Percentiles rank a stretch among this genome's conserved stretches.
phyloP scores from a whole-genome alignment of 192 early-diverging fungal genomes.

The Obelidium mucronatum region DNA sequence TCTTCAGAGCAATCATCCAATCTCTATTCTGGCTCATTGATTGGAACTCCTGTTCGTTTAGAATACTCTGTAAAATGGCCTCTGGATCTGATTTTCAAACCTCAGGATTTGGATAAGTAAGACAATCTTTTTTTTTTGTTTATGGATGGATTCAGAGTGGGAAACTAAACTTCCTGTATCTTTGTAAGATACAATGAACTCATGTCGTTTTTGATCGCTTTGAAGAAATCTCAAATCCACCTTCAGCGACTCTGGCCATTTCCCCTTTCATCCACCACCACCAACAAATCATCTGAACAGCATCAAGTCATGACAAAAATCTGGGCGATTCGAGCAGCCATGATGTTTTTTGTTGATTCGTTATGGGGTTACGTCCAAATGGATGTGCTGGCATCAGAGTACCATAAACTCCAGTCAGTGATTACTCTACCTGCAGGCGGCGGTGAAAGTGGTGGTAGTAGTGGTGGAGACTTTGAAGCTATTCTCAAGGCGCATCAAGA shows the following conservation, averaged over 20 bases:
- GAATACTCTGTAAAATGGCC: constrained; percentile 72
- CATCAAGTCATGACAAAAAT: constrained; percentile 39
- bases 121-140: not conserved
- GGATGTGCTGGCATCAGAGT: constrained; percentile 46
- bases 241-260: constrained; percentile 54
- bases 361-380: constrained; percentile 76
- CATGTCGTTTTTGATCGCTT: constrained; percentile 66
- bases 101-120: constrained; percentile 56
- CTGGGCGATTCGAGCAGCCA: constrained; percentile 60
- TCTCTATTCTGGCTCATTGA: constrained; percentile 51
- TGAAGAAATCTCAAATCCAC: constrained; percentile 63
- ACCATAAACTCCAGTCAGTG: constrained; percentile 19
- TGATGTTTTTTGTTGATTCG: constrained; percentile 76
- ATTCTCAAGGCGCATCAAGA: constrained; percentile 35
- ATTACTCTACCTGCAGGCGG: not conserved
- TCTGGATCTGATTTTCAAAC: constrained; percentile 70
- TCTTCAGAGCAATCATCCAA: not conserved
- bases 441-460: not conserved
- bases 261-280: constrained; percentile 14
- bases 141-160: too few relatives aligned
- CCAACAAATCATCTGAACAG: constrained; percentile 27
- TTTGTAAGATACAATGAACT: constrained; percentile 61
- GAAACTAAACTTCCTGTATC: constrained; percentile 2
- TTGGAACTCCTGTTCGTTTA: constrained; percentile 61
- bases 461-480: constrained; percentile 46